A percentile compares a stretch with the other conserved stretches of the same genome.
phyloP scores from a whole-genome alignment of 2,329 filamentous ascomycete genomes.

The Graphilbum fragrans region DNA sequence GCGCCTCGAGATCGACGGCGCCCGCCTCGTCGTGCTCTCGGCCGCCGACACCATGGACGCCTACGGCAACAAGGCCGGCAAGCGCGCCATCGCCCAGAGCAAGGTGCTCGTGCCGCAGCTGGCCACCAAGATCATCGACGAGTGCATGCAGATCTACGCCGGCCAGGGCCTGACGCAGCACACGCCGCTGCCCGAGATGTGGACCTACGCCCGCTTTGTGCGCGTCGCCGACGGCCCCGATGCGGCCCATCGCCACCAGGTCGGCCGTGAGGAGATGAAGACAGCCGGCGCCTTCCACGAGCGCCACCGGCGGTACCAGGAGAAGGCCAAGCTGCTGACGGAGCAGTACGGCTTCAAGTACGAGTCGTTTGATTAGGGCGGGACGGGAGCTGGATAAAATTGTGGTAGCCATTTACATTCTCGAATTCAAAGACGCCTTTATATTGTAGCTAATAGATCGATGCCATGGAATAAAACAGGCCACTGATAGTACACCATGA shows the following conservation, averaged over 20 bases:
- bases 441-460: no score
- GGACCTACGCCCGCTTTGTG: conserved; percentile 71
- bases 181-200: conserved; percentile 85
- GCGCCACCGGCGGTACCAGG: conserved; percentile 50
- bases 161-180: conserved; percentile 87
- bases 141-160: conserved; percentile 83
- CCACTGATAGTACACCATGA: no score
- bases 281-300: conserved; percentile 46
- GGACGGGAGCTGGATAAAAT: no score
- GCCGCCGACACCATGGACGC: conserved; percentile 91
- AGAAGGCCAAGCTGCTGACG: conserved; percentile 53
- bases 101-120: conserved; percentile 83
- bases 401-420: no score
- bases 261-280: conserved; percentile 71
- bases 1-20: conserved; percentile 85
- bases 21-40: conserved; percentile 80
- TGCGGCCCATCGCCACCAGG: conserved; percentile 79
- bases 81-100: conserved; percentile 92
- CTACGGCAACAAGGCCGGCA: conserved; percentile 71
- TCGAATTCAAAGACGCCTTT: no score
- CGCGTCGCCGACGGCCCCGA: conserved; percentile 86
- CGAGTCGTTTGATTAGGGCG: conserved; percentile 7
- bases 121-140: conserved; percentile 78
- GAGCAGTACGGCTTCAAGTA: conserved; percentile 38
- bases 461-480: no score